Base-by-base conservation (phyloP, 1,284 basidiomycete species). In the Ganoderma lingzhi region DNA sequence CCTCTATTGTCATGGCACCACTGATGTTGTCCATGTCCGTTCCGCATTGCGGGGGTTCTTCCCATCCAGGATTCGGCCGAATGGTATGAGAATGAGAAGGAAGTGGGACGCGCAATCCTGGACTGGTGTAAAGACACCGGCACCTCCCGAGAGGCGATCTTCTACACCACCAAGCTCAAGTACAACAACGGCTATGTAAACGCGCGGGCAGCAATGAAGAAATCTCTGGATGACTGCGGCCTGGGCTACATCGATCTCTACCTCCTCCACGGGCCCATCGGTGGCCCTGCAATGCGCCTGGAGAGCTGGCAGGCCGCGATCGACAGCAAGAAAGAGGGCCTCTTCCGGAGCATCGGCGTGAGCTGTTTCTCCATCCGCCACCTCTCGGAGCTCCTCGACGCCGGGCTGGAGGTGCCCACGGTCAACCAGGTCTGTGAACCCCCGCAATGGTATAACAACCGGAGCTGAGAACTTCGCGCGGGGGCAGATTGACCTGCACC, bases 61-160 rank as follows among this genome's bases (percentile, higher is more conserved):
- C 15, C 58, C 39, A 41, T 61, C 6, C 69, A 88, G 86, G 88
- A 88, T 77, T 86, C 85, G 35, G 85, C 87, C 48, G 83, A 81
- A 69, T 91, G 90, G 91, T 93, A 92, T 76, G 85, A 90, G 76
- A 93, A 93, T 78, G 91, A 93, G 77, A 81, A 78, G 53, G 85
- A 89, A 70, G 88, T 86, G 68, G 90, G 91, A 9, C 78, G 82
- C 48, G 91, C 89, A 19, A 87, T 93, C 76, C 80, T 80, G 62
- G 86, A 88, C 73, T 92, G 87, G 77, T 85, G 87, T 77, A 77
- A 80, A 62, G 78, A 78, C 55, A 78, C 83, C 19, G 77, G 79
- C 61, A 82, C 84, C 12, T 84, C 86, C 56, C 88, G 90, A 42
- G 81, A 82, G 8, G 85, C 86, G 28, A 84, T 94, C 71, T 93